Evolutionary conservation across 2,329 filamentous ascomycete genomes (phyloP).

Genomic region (Metarhizium sp.): DNA sequence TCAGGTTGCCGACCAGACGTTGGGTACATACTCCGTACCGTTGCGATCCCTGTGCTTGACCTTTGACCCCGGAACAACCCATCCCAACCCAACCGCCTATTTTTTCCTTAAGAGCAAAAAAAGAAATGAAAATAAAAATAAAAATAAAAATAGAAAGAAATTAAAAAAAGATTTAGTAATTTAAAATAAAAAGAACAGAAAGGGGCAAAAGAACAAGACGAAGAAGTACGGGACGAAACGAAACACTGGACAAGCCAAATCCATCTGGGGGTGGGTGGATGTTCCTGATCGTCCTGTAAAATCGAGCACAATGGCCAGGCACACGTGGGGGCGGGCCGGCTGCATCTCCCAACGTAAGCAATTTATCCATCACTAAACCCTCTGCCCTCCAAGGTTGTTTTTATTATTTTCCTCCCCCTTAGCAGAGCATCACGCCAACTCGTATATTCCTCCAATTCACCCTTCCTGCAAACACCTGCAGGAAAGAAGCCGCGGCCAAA

Average conservation of each 20-base stretch:
- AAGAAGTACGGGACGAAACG: background rate
- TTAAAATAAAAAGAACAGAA: background rate
- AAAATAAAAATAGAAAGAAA: too few relatives aligned
- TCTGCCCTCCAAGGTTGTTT: background rate
- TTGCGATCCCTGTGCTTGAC: too few relatives aligned
- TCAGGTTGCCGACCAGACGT: too few relatives aligned
- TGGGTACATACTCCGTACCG: too few relatives aligned
- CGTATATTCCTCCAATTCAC: background rate
- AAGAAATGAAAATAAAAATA: too few relatives aligned
- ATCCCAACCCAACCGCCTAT: too few relatives aligned
- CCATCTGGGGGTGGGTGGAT: background rate
- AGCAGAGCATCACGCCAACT: background rate
- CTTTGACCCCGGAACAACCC: too few relatives aligned
- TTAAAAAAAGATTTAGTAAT: too few relatives aligned
- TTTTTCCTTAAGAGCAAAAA: too few relatives aligned
- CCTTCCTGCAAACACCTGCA: background rate
- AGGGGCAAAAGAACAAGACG: background rate
- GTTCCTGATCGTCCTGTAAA: too few relatives aligned
- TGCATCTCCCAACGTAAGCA: background rate
- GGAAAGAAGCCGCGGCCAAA: slow-evolving; percentile 3
- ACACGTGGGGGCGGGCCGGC: background rate
- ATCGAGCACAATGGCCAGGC: background rate
- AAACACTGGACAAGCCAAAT: background rate
- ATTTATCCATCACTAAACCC: background rate
- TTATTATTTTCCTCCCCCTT: background rate